Conservation (phyloP, 2,329 filamentous ascomycete species). For the Colletotrichum sp. region DNA sequence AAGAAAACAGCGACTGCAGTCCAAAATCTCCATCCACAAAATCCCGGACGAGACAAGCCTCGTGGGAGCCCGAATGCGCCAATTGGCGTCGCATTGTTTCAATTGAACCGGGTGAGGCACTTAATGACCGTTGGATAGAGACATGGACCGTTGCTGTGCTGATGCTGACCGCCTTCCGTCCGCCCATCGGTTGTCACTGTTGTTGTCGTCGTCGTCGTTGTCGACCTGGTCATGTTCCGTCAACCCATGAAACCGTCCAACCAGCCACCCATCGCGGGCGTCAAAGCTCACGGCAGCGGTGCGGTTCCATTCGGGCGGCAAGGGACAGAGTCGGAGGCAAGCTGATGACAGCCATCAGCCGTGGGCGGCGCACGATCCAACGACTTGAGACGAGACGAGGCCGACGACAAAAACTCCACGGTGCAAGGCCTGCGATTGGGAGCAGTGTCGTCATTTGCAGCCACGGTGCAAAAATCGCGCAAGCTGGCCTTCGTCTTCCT, state of each 20-base stretch:
- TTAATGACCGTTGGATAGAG: slow-evolving; percentile 7
- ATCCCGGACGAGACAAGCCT: background rate
- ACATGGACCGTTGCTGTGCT: slow-evolving; percentile 8
- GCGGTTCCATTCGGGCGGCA: background rate
- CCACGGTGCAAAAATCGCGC: slow-evolving; percentile 18
- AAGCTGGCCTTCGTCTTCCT: background rate
- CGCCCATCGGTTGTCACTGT: background rate
- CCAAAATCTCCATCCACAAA: background rate
- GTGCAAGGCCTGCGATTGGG: background rate
- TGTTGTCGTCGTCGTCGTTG: background rate
- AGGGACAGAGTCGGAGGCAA: background rate
- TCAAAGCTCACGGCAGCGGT: background rate
- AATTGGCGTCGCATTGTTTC: background rate
- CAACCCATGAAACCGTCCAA: background rate
- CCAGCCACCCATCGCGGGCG: background rate
- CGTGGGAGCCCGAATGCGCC: background rate
- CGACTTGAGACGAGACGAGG: slow-evolving; percentile 1
- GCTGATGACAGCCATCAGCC: background rate
- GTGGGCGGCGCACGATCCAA: background rate
- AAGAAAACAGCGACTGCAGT: background rate
- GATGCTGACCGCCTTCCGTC: slow-evolving; percentile 12
- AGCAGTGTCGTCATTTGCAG: slow-evolving; percentile 18
- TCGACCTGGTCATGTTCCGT: background rate
- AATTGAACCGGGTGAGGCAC: slow-evolving; percentile 10
- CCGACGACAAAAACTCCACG: background rate